These are phyloP conservation scores for Trichoderma endophyticum DNA, from an alignment of 2,329 filamentous ascomycete species.

Conservation along the genomic window DNA sequence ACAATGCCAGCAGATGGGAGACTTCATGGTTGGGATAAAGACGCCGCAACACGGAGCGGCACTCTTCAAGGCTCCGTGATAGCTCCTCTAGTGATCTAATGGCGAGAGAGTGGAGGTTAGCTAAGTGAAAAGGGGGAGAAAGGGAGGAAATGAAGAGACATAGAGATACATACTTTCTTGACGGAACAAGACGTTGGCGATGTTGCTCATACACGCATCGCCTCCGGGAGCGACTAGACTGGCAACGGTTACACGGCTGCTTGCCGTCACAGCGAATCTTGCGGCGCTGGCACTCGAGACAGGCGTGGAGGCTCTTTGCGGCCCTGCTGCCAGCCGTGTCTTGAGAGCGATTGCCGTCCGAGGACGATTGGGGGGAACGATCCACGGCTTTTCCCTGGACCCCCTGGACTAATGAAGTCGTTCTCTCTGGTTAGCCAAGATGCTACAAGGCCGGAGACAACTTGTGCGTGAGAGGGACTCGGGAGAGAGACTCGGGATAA, in stretches of 20 bases:
- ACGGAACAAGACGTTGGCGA: conserved; percentile 71
- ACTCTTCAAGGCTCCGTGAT: conserved; percentile 64
- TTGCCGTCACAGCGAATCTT: conserved; percentile 83
- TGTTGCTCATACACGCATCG: conserved; percentile 80
- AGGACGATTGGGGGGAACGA: conserved; percentile 9
- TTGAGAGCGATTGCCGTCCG: conserved; percentile 35
- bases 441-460: background rate
- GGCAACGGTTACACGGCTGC: conserved; percentile 77
- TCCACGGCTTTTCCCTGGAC: conserved; percentile 4
- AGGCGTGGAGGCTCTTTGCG: conserved; percentile 61
- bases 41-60: conserved; percentile 58
- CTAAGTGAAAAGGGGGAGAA: background rate
- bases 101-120: background rate
- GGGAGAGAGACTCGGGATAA: background rate
- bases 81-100: conserved; percentile 57
- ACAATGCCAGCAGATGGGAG: conserved; percentile 50
- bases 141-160: background rate
- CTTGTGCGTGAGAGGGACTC: too few species aligned
- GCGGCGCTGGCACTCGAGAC: conserved; percentile 72
- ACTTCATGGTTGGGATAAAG: conserved; percentile 58
- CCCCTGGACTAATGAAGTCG: background rate
- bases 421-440: background rate
- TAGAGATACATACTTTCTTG: conserved; percentile 59
- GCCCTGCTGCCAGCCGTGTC: conserved; percentile 42
- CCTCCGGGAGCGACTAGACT: conserved; percentile 76